Conservation (phyloP, 2,329 filamentous ascomycete genomes). For the Pseudopyricularia javanii region DNA sequence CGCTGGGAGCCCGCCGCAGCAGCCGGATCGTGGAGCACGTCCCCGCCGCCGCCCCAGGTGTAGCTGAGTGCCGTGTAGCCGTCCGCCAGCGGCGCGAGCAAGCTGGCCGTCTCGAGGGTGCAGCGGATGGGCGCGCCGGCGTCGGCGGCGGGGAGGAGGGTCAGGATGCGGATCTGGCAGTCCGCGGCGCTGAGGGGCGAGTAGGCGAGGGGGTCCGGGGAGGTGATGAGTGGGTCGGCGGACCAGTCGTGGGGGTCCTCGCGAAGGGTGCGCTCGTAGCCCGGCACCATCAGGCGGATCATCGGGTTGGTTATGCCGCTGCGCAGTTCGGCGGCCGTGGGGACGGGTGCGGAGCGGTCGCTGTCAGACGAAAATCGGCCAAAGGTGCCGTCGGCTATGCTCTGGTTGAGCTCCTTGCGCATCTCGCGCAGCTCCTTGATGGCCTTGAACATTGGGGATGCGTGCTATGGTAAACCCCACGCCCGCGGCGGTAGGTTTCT, state of each 20-base stretch:
- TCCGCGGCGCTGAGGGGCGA: not conserved
- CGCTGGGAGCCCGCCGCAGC: not conserved
- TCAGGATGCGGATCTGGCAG: slow-evolving; percentile 1
- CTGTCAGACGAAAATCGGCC: not conserved
- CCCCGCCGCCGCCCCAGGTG: not conserved
- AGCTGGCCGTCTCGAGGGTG: not conserved
- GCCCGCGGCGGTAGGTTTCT: too few species aligned
- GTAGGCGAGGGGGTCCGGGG: not conserved
- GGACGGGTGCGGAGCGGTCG: not conserved
- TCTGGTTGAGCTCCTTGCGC: not conserved
- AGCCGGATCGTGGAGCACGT: too few species aligned
- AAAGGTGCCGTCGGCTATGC: not conserved
- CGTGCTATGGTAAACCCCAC: not conserved
- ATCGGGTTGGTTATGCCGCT: not conserved
- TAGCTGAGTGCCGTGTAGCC: not conserved
- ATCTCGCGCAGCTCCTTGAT: not conserved
- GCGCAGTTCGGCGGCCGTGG: not conserved
- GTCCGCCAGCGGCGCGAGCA: not conserved
- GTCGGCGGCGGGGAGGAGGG: not conserved
- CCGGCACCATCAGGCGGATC: not conserved
- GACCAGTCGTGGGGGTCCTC: not conserved
- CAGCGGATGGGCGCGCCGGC: not conserved
- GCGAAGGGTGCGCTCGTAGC: not conserved
- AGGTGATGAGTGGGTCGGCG: not conserved
- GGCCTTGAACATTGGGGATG: not conserved